Percentiles rank a stretch among this genome's conserved stretches.
Evolutionary conservation across 306 rosid genomes (phyloP).

Genomic region (Mimosa bimucronata): DNA sequence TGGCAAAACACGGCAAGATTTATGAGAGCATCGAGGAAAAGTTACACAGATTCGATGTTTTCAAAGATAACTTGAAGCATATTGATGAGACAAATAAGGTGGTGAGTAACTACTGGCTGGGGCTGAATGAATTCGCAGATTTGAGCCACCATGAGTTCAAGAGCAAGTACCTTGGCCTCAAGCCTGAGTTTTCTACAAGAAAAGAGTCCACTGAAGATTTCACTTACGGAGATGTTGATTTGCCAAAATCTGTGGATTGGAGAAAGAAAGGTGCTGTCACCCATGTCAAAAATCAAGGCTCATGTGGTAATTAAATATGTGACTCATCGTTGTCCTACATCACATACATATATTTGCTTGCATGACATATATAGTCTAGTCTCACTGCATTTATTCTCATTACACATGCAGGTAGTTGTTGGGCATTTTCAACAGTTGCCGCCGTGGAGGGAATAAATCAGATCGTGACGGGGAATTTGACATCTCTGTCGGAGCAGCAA

Average conservation of each 20-base stretch:
- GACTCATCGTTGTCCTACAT: background rate
- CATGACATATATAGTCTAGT: background rate
- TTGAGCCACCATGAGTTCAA: constrained; percentile 66
- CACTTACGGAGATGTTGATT: constrained; percentile 50
- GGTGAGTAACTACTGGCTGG: constrained; percentile 67
- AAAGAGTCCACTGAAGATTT: constrained; percentile 49
- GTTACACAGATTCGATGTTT: constrained; percentile 62
- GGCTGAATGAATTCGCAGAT: constrained; percentile 74
- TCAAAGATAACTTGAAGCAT: constrained; percentile 68
- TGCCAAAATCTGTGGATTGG: constrained; percentile 77
- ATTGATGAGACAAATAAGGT: constrained; percentile 60
- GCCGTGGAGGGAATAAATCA: constrained; percentile 76
- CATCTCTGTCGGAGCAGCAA: constrained; percentile 67
- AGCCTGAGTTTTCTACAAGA: constrained; percentile 34
- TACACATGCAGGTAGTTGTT: constrained; percentile 64
- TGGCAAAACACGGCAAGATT: constrained; percentile 60
- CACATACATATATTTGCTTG: background rate
- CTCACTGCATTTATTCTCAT: background rate
- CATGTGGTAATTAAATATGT: constrained; percentile 54
- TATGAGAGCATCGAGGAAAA: constrained; percentile 68
- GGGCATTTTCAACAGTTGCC: constrained; percentile 77
- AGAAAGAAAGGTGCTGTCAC: constrained; percentile 83
- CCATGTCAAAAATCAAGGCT: constrained; percentile 68
- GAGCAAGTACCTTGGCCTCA: constrained; percentile 51
- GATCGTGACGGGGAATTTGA: constrained; percentile 66